A percentile compares a stretch with the other conserved stretches of the same genome.
Conservation (phyloP, 1,284 basidiomycete genomes). For the Xerocomus nothofagi region DNA sequence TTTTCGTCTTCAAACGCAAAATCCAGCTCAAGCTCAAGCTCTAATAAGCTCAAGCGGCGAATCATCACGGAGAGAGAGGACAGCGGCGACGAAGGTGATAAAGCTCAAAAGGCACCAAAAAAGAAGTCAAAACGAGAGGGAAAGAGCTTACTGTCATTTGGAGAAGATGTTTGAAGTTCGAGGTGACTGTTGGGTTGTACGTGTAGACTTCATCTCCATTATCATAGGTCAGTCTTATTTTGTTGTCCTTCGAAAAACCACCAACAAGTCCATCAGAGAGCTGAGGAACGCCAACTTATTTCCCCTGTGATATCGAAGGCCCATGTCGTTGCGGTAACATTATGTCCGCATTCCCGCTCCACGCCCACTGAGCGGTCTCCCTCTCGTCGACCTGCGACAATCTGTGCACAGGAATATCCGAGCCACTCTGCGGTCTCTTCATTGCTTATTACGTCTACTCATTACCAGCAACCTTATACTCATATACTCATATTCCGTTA, state of each 20-base stretch:
- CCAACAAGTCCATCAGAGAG: neutral
- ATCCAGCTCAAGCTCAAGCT: constrained; percentile 23
- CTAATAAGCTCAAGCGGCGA: constrained; percentile 43
- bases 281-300: neutral
- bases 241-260: neutral
- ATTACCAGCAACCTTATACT: constrained; percentile 4
- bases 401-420: constrained; percentile 3
- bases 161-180: constrained; percentile 37
- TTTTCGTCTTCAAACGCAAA: constrained; percentile 42
- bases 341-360: neutral
- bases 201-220: neutral
- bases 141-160: constrained; percentile 61
- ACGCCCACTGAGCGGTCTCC: neutral
- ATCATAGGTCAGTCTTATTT: constrained; percentile 4
- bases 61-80: constrained; percentile 36
- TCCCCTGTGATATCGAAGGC: neutral
- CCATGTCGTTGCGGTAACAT: neutral
- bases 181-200: neutral
- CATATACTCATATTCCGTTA: constrained; percentile 8
- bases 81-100: constrained; percentile 24
- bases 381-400: neutral
- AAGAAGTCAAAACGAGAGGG: constrained; percentile 50
- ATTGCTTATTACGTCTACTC: constrained; percentile 16
- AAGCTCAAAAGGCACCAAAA: constrained; percentile 37
- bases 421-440: constrained; percentile 1